Base-by-base conservation (phyloP, 2,329 filamentous ascomycete genomes). In the Fusarium acutatum region DNA sequence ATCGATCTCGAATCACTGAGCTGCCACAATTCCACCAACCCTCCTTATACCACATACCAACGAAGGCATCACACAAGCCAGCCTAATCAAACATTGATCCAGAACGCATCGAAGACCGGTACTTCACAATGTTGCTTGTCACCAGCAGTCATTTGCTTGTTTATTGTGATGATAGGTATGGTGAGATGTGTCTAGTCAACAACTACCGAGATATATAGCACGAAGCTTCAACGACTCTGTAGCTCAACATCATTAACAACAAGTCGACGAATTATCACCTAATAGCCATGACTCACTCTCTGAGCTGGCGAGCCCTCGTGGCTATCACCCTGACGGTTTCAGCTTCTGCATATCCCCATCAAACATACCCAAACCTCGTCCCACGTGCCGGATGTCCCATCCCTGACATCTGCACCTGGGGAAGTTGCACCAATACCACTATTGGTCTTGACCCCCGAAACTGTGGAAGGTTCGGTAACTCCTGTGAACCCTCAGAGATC, bases 381-480 rank as follows among this genome's bases (percentile, higher is more conserved):
- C 38, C 69, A 20, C 64, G 72, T 38, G 60, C 53, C 20, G 59
- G 56, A 8, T 75, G 72, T 8, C 60, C 72, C 20, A 7, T 57
- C 6, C 54, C 69, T 7, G 54, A 73, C 18, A 38, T 75, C 7
- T 75, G 72, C 14, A 60, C 43, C 24, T 68, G 26, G 52, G 60
- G 54, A 17, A 64, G 41, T 40, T 74, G 72, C 37, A 75, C 72
- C 17, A 70, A 56, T 22, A 59, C 44, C 2, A 73, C 72, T n/a
- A 75, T 74, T 3, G 72, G 72, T 18, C 58, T 74, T 49, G 72
- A 74, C 22, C 50, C 69, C 1, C 46, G 22, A 7, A 60, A 70
- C 18, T 74, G 72, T 15, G 72, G 72, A 10, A 41, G 20, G 7
- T 34, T 37, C 10, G 61, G 62, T 4, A 75, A 67, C 35, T 43